Evolutionary conservation across 2,329 filamentous ascomycete species (phyloP).

Genomic region (Colletotrichum agaves): DNA sequence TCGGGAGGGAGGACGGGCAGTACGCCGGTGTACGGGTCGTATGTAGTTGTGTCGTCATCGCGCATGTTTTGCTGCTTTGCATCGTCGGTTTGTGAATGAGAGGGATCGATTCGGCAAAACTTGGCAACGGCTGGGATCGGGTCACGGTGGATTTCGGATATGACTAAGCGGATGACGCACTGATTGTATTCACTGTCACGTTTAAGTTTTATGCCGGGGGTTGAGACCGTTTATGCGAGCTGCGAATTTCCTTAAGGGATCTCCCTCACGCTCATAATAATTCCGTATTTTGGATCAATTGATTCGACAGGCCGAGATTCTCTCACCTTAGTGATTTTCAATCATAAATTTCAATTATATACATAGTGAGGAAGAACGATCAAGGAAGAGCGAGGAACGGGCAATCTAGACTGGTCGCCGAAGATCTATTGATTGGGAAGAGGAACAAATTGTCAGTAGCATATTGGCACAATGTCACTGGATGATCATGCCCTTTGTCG

Average conservation of each 20-base stretch:
- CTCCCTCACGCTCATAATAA: not conserved
- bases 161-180: slow-evolving; percentile 27
- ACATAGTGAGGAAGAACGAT: no score
- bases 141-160: not conserved
- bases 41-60: slow-evolving; percentile 32
- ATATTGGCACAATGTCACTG: no score
- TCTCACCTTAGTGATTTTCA: no score
- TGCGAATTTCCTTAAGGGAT: not conserved
- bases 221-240: not conserved
- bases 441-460: no score
- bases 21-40: slow-evolving; percentile 47
- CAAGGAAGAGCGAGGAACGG: no score
- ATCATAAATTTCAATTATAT: no score
- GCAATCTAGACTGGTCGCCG: no score
- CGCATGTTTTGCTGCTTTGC: slow-evolving; percentile 33
- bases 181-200: not conserved
- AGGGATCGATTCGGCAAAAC: slow-evolving; percentile 23
- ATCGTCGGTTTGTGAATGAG: not conserved
- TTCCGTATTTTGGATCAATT: not conserved
- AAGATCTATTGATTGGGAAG: no score
- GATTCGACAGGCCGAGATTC: no score
- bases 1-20: slow-evolving; percentile 58
- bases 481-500: no score
- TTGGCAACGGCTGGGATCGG: slow-evolving; percentile 35
- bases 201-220: not conserved